Evolutionary conservation across 2,329 filamentous ascomycete genomes (phyloP).

Genomic region (Epichloe aotearoae): DNA sequence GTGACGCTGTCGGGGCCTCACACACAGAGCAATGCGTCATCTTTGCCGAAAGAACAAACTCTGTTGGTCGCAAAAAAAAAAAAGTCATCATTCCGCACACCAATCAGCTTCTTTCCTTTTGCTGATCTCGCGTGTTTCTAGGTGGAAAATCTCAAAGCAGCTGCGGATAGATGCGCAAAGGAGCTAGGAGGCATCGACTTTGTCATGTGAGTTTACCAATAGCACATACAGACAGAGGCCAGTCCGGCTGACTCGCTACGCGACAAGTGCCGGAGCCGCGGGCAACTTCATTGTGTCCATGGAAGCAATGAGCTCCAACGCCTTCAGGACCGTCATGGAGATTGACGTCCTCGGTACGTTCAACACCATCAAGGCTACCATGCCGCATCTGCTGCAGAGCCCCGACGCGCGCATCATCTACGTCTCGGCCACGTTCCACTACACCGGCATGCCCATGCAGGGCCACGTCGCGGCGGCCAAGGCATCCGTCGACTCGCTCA

Average conservation of each 20-base stretch:
- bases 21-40: too few species aligned
- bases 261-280: conserved; percentile 68
- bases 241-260: neutral
- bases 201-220: conserved; percentile 53
- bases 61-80: too few species aligned
- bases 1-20: neutral
- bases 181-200: conserved; percentile 86
- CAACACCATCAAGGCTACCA: conserved; percentile 85
- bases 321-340: conserved; percentile 90
- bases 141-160: conserved; percentile 34
- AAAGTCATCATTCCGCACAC: too few species aligned
- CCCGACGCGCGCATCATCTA: conserved; percentile 72
- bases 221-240: too few species aligned
- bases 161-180: conserved; percentile 64
- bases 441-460: conserved; percentile 73
- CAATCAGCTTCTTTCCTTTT: neutral
- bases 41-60: too few species aligned
- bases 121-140: conserved; percentile 3
- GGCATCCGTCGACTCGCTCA: conserved; percentile 76
- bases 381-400: conserved; percentile 71
- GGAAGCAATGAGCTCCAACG: conserved; percentile 68
- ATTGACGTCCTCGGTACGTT: conserved; percentile 91
- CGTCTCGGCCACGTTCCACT: conserved; percentile 84
- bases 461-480: conserved; percentile 87
- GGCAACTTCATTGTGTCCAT: conserved; percentile 92